phyloP scores from a whole-genome alignment of 306 rosid species.

The Astragalus glycyphyllos region DNA sequence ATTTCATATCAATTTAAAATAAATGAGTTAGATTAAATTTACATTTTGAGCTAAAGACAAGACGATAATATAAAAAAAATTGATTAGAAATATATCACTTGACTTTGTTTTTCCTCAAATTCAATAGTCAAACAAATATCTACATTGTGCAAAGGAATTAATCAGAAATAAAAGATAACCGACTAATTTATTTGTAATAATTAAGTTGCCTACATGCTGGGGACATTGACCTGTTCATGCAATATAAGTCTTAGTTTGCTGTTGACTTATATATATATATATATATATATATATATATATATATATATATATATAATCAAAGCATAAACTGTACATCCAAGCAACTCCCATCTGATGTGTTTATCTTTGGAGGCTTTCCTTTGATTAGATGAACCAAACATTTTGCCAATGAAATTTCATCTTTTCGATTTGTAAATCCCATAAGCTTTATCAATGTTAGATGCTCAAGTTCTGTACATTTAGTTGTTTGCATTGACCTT shows the following conservation, averaged over 20 bases:
- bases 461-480: constrained; percentile 46
- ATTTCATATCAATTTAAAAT: too few relatives aligned
- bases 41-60: too few relatives aligned
- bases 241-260: background rate
- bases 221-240: background rate
- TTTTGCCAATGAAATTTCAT: constrained; percentile 49
- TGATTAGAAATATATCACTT: too few relatives aligned
- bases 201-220: background rate
- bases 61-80: too few relatives aligned
- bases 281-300: too few relatives aligned
- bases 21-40: too few relatives aligned
- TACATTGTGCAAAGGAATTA: too few relatives aligned
- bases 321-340: constrained; percentile 34
- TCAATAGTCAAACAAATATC: too few relatives aligned
- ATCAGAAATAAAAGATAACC: background rate
- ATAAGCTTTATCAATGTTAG: constrained; percentile 52
- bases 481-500: constrained; percentile 38
- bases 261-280: background rate
- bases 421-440: constrained; percentile 51
- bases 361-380: constrained; percentile 46
- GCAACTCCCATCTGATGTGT: constrained; percentile 49
- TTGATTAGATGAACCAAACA: constrained; percentile 43
- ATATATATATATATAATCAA: background rate
- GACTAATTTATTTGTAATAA: background rate
- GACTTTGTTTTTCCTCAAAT: too few relatives aligned